phyloP scores from a whole-genome alignment of 2,329 filamentous ascomycete species.

The Trichoderma lentiforme region DNA sequence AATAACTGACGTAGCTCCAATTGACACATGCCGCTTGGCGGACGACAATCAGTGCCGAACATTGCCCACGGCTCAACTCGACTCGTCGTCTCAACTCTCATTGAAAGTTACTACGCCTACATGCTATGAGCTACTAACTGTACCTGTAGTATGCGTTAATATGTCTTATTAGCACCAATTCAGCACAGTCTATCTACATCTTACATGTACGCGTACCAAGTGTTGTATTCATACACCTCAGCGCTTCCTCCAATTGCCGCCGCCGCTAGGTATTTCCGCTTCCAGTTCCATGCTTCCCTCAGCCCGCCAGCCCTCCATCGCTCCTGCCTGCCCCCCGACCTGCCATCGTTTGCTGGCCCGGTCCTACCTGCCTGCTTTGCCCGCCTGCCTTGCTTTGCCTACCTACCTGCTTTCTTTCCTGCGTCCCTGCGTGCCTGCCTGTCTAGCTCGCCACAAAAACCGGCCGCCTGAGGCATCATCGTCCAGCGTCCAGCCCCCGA shows the following conservation, averaged over 20 bases:
- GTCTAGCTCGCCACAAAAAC: neutral
- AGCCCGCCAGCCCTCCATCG: neutral
- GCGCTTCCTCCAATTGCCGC: neutral
- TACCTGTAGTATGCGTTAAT: neutral
- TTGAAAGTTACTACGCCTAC: neutral
- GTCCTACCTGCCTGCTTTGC: neutral
- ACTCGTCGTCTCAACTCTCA: neutral
- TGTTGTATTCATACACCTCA: neutral
- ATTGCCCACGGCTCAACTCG: neutral
- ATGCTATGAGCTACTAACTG: neutral
- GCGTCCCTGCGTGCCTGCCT: neutral
- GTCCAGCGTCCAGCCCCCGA: neutral
- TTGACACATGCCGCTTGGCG: conserved; percentile 5
- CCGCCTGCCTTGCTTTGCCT: neutral
- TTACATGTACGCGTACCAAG: neutral
- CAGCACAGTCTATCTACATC: neutral
- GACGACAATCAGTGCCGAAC: neutral
- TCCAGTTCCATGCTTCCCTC: neutral
- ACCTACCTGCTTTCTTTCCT: neutral
- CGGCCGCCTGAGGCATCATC: neutral
- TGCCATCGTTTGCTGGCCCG: neutral
- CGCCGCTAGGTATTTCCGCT: neutral
- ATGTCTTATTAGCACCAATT: too few relatives aligned
- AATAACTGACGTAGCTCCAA: conserved; percentile 3
- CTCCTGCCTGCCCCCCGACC: neutral